These are phyloP conservation scores for Euryodendron excelsum DNA, from an alignment of 148 eudicot species.

Conservation along the genomic window DNA sequence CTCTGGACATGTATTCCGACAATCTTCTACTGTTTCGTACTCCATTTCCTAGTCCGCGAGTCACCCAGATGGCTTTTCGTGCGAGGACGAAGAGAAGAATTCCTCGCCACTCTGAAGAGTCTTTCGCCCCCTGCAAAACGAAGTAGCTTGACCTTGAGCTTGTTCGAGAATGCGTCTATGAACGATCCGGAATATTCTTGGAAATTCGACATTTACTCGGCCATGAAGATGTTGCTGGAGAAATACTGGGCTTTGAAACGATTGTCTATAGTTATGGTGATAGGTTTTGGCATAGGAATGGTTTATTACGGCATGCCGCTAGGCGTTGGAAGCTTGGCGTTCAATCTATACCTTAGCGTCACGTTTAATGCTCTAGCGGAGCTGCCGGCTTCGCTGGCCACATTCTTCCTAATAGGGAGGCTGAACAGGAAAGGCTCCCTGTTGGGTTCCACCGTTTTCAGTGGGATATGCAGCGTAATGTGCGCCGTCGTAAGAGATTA, in stretches of 20 bases:
- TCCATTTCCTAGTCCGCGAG: slow-evolving; percentile 43
- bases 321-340: slow-evolving; percentile 48
- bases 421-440: slow-evolving; percentile 32
- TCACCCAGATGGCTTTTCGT: slow-evolving; percentile 80
- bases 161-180: neutral
- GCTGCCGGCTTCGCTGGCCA: slow-evolving; percentile 40
- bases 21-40: slow-evolving; percentile 33
- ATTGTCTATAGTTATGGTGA: slow-evolving; percentile 29
- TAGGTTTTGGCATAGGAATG: slow-evolving; percentile 55
- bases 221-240: slow-evolving; percentile 35
- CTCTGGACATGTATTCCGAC: slow-evolving; percentile 53
- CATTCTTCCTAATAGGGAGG: slow-evolving; percentile 38
- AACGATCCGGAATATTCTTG: too few relatives aligned
- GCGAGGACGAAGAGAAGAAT: slow-evolving; percentile 48
- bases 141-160: neutral
- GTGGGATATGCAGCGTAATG: slow-evolving; percentile 46
- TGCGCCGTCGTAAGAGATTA: slow-evolving; percentile 24
- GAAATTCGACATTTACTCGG: slow-evolving; percentile 39
- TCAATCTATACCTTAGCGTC: slow-evolving; percentile 51
- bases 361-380: slow-evolving; percentile 60
- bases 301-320: slow-evolving; percentile 73
- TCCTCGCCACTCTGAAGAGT: slow-evolving; percentile 37
- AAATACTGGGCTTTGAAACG: slow-evolving; percentile 48
- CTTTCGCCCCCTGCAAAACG: neutral
- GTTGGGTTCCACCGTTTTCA: slow-evolving; percentile 28